Base-by-base conservation (phyloP, 2,329 filamentous ascomycete genomes). In the Tolypocladium ophioglossoides region DNA sequence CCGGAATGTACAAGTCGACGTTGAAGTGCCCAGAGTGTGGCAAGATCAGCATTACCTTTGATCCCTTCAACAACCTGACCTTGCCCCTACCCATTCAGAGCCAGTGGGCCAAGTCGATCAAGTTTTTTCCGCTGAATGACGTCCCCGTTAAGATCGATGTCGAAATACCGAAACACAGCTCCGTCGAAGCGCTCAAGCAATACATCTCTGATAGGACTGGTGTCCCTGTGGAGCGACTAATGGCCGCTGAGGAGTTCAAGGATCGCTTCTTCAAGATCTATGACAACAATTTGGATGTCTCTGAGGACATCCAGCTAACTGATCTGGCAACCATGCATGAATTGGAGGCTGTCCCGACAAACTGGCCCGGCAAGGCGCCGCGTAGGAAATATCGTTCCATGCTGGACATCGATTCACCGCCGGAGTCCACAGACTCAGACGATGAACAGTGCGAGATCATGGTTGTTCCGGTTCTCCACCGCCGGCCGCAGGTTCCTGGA, bases 41-140 rank as follows among this genome's bases (percentile, higher is more conserved):
- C 62, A 99, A 97, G 73, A 87, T 97, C 70, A 96, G 91, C 79
- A 96, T 99, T 63, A 97, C 94, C 0, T 99, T 99, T 65, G 94
- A 99, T 67, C 94, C 94, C 0, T 99, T 95, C 76, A 96, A 91
- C 69, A 94, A 95, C 60, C 74, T 99, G 56, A 96, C 94, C 0
- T 75, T 99, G 27, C 94, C 95, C 55, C 75, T 99, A 37, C 94
- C 94, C 0, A 83, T 96, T 53, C 87, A 94, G 67, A 91, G 86
- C 59, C 79, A 89, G 47, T 96, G 90, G 87, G 78, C 76, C 55
- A 86, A 86, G 59, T 77, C 79, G 1, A 75, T 97, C 61, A 85
- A 82, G 54, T 96, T 87, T 67, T 86, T 89, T 56, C 91, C 91
- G 2, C 73, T 94, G 2, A 83, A 86, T 55, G 84, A 87, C 53